phyloP scores from a whole-genome alignment of 495 filamentous ascomycete species.

The Rhizodiscina lignyota region DNA sequence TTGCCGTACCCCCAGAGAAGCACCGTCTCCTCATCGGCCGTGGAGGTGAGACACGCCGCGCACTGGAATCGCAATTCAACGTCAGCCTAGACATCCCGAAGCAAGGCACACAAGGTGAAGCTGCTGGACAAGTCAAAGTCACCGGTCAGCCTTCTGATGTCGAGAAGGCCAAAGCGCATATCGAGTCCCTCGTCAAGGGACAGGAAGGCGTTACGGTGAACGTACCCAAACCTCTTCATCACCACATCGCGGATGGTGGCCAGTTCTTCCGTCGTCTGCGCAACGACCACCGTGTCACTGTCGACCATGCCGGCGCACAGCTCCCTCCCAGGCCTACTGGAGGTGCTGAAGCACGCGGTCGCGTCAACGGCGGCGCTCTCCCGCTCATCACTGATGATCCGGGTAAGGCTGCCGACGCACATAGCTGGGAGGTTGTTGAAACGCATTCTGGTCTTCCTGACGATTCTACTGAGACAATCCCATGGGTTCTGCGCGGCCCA shows the following conservation, averaged over 20 bases:
- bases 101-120: constrained; percentile 46
- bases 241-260: constrained; percentile 73
- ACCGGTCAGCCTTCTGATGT: constrained; percentile 62
- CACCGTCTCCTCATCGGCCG: constrained; percentile 84
- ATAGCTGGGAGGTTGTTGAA: constrained; percentile 71
- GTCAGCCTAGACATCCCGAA: constrained; percentile 82
- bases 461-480: constrained; percentile 41
- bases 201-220: constrained; percentile 73
- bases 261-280: constrained; percentile 78
- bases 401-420: constrained; percentile 33
- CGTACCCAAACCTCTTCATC: constrained; percentile 66
- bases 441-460: constrained; percentile 15
- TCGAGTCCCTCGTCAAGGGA: constrained; percentile 63
- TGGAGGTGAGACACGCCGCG: constrained; percentile 68
- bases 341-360: constrained; percentile 19
- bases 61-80: constrained; percentile 77
- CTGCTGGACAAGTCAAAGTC: constrained; percentile 59
- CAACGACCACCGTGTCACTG: constrained; percentile 67
- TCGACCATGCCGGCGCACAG: constrained; percentile 71
- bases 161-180: constrained; percentile 69
- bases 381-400: constrained; percentile 73
- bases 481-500: constrained; percentile 75
- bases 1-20: constrained; percentile 74
- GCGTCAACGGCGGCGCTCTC: constrained; percentile 38
- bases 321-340: constrained; percentile 31